These are phyloP conservation scores for Pseudozyma tsukubaensis DNA, from an alignment of 1,284 basidiomycete genomes.

Conservation along the genomic window DNA sequence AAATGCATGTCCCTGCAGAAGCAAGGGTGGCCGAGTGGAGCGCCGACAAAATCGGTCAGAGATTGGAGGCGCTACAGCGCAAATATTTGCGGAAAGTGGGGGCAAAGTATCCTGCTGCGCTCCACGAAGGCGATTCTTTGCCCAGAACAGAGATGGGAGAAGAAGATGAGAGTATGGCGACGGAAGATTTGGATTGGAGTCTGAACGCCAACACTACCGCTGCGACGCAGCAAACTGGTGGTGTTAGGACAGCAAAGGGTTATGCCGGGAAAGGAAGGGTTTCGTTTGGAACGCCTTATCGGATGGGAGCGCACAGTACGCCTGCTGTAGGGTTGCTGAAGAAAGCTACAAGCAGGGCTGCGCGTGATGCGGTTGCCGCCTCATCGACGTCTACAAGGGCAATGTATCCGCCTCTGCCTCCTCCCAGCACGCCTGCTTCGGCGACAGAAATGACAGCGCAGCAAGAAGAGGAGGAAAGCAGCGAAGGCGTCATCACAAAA, in stretches of 20 bases:
- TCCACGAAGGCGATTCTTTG: neutral
- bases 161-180: constrained; percentile 20
- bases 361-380: neutral
- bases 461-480: neutral
- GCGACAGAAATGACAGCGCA: neutral
- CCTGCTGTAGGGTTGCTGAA: constrained; percentile 28
- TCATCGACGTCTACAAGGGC: neutral
- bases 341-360: constrained; percentile 18
- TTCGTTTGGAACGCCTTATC: constrained; percentile 45
- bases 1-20: constrained; percentile 9
- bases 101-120: constrained; percentile 16
- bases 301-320: constrained; percentile 46
- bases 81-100: constrained; percentile 40
- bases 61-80: constrained; percentile 36
- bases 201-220: constrained; percentile 19
- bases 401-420: constrained; percentile 29
- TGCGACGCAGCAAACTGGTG: neutral
- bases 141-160: neutral
- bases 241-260: neutral
- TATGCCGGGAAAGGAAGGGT: constrained; percentile 16
- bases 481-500: constrained; percentile 21
- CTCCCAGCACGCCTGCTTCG: neutral
- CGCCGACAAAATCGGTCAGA: constrained; percentile 17
- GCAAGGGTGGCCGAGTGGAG: constrained; percentile 23
- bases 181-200: constrained; percentile 45